Percentiles rank a stretch among this genome's conserved stretches.
These are phyloP conservation scores for Pseudozyma hubeiensis DNA, from an alignment of 1,284 basidiomycete species.

Conservation along the genomic window DNA sequence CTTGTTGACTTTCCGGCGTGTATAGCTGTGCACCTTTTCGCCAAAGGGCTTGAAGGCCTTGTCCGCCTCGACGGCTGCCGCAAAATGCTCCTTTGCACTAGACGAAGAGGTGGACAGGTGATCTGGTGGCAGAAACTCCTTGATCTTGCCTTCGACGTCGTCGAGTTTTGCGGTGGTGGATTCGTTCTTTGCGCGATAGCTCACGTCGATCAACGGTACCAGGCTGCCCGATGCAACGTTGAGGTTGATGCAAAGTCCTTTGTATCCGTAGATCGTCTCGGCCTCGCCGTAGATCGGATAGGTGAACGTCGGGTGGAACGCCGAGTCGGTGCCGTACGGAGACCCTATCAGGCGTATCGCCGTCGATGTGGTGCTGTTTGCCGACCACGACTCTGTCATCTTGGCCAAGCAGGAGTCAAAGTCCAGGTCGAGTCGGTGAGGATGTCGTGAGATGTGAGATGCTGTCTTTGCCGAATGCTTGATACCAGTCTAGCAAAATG, in stretches of 20 bases:
- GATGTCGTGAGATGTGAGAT: no score
- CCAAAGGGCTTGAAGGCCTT: constrained; percentile 81
- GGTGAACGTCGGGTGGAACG: constrained; percentile 63
- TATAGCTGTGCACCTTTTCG: constrained; percentile 80
- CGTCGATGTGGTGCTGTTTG: constrained; percentile 58
- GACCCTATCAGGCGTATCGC: constrained; percentile 55
- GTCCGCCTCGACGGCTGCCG: constrained; percentile 72
- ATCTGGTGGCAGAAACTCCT: constrained; percentile 82
- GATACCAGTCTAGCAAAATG: no score
- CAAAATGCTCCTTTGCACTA: constrained; percentile 73
- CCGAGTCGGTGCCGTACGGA: constrained; percentile 32
- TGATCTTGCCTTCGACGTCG: constrained; percentile 83
- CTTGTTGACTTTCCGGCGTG: constrained; percentile 69
- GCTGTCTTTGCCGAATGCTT: no score
- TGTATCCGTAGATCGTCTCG: constrained; percentile 95
- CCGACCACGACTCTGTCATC: constrained; percentile 56
- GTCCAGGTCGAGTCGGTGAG: no score
- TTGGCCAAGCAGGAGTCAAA: not conserved
- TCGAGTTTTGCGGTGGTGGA: constrained; percentile 78
- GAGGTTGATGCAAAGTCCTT: constrained; percentile 75
- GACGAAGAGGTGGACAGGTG: constrained; percentile 40
- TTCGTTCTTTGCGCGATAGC: constrained; percentile 61
- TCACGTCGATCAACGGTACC: constrained; percentile 69
- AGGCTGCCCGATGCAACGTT: constrained; percentile 89
- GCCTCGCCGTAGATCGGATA: constrained; percentile 82